Evolutionary conservation across 441 rosid genomes (phyloP).

Genomic region (Isatis lusitanica): DNA sequence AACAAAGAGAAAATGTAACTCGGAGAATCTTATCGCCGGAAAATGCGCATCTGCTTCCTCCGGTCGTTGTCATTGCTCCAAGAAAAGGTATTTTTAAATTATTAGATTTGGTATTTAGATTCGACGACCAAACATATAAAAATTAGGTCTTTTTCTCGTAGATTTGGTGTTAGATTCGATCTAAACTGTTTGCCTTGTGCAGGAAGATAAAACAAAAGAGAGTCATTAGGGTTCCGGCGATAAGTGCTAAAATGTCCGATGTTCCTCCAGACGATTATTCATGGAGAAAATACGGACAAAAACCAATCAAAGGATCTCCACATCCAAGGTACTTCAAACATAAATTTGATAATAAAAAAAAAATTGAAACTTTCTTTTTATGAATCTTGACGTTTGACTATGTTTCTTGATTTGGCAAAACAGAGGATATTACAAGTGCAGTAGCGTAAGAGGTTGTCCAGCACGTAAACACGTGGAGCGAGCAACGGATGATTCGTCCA

Average conservation of each 20-base stretch:
- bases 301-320: conserved; percentile 81
- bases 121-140: background rate
- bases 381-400: background rate
- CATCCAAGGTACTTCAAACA: conserved; percentile 54
- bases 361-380: background rate
- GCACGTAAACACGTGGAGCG: conserved; percentile 94
- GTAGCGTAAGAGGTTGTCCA: conserved; percentile 94
- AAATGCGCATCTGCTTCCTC: conserved; percentile 54
- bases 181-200: background rate
- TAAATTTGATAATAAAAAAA: background rate
- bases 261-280: conserved; percentile 78
- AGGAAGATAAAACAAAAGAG: conserved; percentile 60
- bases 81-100: conserved; percentile 49
- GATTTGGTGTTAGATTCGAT: conserved; percentile 4
- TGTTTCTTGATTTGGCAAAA: conserved; percentile 14
- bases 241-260: conserved; percentile 67
- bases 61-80: conserved; percentile 70
- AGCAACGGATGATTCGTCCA: conserved; percentile 74
- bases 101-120: background rate
- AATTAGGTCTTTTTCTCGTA: background rate
- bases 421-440: conserved; percentile 99
- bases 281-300: conserved; percentile 78
- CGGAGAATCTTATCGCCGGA: conserved; percentile 49
- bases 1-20: conserved; percentile 64
- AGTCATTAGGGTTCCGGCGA: conserved; percentile 66